Percentiles rank a stretch among this genome's conserved stretches.
These are phyloP conservation scores for Paramyrothecium roridum DNA, from an alignment of 2,329 filamentous ascomycete genomes.

Conservation along the genomic window DNA sequence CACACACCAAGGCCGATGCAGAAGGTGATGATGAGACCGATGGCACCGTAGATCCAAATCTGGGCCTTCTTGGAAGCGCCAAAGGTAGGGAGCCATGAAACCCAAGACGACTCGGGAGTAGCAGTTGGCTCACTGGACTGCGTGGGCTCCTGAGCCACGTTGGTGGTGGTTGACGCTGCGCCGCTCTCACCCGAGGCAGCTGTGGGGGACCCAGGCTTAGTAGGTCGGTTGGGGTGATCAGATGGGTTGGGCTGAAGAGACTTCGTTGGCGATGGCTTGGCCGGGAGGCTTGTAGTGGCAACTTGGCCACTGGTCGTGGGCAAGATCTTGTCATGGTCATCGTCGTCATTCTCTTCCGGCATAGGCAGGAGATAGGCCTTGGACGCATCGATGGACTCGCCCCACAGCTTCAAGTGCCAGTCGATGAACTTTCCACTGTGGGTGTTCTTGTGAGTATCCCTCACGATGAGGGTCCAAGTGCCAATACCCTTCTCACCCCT, in stretches of 20 bases:
- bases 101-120: constrained; percentile 60
- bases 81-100: constrained; percentile 89
- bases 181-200: not conserved
- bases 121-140: constrained; percentile 26
- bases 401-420: constrained; percentile 94
- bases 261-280: constrained; percentile 16
- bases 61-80: constrained; percentile 84
- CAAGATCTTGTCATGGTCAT: constrained; percentile 67
- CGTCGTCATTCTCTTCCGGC: constrained; percentile 79
- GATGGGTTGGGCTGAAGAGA: constrained; percentile 39
- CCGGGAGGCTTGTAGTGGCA: constrained; percentile 56
- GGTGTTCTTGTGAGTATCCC: constrained; percentile 77
- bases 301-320: constrained; percentile 52
- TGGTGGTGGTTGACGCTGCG: constrained; percentile 21
- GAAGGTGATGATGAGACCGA: constrained; percentile 82
- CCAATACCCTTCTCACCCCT: constrained; percentile 88
- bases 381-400: constrained; percentile 74
- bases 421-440: constrained; percentile 77
- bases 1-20: constrained; percentile 78
- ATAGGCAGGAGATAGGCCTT: constrained; percentile 75
- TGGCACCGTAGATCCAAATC: constrained; percentile 87
- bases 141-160: constrained; percentile 30
- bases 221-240: constrained; percentile 63
- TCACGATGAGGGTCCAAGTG: constrained; percentile 87
- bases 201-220: constrained; percentile 41